Evolutionary conservation across 768 basidiomycete genomes (phyloP).

Genomic region (Strobilomyces dryophilus): DNA sequence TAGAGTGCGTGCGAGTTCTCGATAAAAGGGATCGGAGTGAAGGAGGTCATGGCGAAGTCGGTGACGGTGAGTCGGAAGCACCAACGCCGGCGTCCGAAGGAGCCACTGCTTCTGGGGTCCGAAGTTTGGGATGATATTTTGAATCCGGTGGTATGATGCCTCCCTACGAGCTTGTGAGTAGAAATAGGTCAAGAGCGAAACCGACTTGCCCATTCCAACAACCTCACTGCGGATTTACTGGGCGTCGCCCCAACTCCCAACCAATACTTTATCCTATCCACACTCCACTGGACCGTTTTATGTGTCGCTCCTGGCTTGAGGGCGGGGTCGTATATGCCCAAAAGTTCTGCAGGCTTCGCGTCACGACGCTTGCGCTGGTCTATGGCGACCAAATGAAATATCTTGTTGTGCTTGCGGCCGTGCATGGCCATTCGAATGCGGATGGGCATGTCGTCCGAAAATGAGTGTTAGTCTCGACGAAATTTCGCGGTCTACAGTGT

Average conservation of each 20-base stretch:
- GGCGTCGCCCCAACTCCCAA: slow-evolving; percentile 80
- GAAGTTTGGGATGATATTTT: slow-evolving; percentile 45
- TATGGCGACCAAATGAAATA: slow-evolving; percentile 84
- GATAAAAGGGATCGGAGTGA: not conserved
- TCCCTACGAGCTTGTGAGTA: slow-evolving; percentile 40
- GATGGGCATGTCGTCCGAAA: slow-evolving; percentile 57
- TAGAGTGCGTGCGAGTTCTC: not conserved
- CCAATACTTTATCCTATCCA: slow-evolving; percentile 89
- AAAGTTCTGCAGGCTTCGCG: slow-evolving; percentile 80
- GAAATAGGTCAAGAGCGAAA: not conserved
- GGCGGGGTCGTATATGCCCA: slow-evolving; percentile 82
- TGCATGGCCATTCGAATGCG: slow-evolving; percentile 84
- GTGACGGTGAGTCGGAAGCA: not conserved
- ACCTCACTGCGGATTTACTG: slow-evolving; percentile 66
- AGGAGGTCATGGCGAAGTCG: slow-evolving; percentile 8
- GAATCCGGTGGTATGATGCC: slow-evolving; percentile 56
- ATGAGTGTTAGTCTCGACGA: not conserved
- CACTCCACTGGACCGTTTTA: slow-evolving; percentile 88
- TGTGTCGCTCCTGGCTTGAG: slow-evolving; percentile 44
- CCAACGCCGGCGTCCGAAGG: not conserved
- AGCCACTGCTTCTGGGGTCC: not conserved
- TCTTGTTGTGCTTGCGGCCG: slow-evolving; percentile 66
- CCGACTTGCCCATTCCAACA: slow-evolving; percentile 67
- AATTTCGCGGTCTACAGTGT: slow-evolving; percentile 8
- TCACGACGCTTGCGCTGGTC: slow-evolving; percentile 68